A percentile compares a stretch with the other conserved stretches of the same genome.
Conservation (phyloP, 1,284 basidiomycete genomes). For the Cutaneotrichosporon daszewskae region DNA sequence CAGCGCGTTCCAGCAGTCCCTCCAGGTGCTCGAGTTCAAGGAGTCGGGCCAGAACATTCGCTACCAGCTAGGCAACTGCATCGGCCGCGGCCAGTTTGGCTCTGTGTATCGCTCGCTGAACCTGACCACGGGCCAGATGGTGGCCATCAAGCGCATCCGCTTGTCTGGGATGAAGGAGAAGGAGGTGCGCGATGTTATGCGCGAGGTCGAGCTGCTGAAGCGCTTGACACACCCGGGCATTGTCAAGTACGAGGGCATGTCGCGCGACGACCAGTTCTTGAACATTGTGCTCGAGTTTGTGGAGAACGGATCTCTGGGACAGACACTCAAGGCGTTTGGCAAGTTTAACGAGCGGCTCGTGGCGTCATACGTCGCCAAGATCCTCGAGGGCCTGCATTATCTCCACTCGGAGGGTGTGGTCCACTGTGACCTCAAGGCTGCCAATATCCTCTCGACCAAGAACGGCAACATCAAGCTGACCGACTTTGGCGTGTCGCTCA, state of each 20-base stretch:
- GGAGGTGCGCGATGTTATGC: slow-evolving; percentile 79
- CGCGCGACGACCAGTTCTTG: slow-evolving; percentile 75
- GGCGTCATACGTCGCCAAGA: slow-evolving; percentile 84
- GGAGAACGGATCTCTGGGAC: slow-evolving; percentile 86
- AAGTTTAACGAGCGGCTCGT: slow-evolving; percentile 84
- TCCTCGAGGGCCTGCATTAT: slow-evolving; percentile 84
- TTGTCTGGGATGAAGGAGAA: slow-evolving; percentile 79
- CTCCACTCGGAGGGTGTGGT: slow-evolving; percentile 71
- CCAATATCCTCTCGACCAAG: slow-evolving; percentile 58
- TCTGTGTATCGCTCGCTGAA: slow-evolving; percentile 91
- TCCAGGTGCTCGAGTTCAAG: slow-evolving; percentile 69
- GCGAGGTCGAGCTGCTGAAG: slow-evolving; percentile 84
- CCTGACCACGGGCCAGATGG: slow-evolving; percentile 85
- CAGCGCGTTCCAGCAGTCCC: slow-evolving; percentile 52
- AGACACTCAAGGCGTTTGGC: slow-evolving; percentile 84
- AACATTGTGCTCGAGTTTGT: slow-evolving; percentile 93
- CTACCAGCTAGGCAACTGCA: slow-evolving; percentile 92
- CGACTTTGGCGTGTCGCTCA: slow-evolving; percentile 55
- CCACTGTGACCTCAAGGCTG: slow-evolving; percentile 14
- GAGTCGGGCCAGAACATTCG: slow-evolving; percentile 71
- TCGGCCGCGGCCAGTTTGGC: slow-evolving; percentile 92
- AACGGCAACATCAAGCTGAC: slow-evolving; percentile 53
- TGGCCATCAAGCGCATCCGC: slow-evolving; percentile 86
- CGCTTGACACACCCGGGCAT: slow-evolving; percentile 84
- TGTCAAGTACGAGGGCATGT: slow-evolving; percentile 90